Conservation (phyloP, 2,329 filamentous ascomycete genomes). For the Penicillium crustosum region DNA sequence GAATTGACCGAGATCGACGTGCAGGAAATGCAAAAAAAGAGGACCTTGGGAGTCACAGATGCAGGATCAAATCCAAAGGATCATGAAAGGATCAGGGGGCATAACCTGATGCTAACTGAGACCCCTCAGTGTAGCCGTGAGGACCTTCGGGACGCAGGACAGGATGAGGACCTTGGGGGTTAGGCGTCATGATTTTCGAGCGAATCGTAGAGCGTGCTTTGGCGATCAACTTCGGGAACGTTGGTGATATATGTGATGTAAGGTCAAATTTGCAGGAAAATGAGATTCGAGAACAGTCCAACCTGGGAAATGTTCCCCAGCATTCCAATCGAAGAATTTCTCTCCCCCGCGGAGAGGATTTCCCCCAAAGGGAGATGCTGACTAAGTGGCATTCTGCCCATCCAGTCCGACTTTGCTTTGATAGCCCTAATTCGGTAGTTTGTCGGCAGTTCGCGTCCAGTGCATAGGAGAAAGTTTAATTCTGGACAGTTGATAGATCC, state of each 20-base stretch:
- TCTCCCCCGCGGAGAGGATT: background rate
- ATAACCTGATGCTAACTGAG: constrained; percentile 2
- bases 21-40: constrained; percentile 14
- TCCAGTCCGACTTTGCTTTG: background rate
- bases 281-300: background rate
- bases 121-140: constrained; percentile 9
- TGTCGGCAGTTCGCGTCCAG: too few species aligned
- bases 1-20: constrained; percentile 20
- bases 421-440: background rate
- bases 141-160: constrained; percentile 18
- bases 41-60: constrained; percentile 19
- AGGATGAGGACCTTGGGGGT: constrained; percentile 37
- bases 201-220: constrained; percentile 18
- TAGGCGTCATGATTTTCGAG: constrained; percentile 22
- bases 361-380: background rate
- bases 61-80: constrained; percentile 1
- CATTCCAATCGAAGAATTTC: constrained; percentile 10
- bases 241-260: background rate
- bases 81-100: constrained; percentile 9
- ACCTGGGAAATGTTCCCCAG: background rate
- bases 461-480: background rate
- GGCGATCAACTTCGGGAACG: constrained; percentile 1
- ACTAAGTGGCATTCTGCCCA: constrained; percentile 12
- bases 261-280: background rate
- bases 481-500: background rate